Conservation (phyloP, 352 stramenopile genomes). For the Globisporangium viniferum region DNA sequence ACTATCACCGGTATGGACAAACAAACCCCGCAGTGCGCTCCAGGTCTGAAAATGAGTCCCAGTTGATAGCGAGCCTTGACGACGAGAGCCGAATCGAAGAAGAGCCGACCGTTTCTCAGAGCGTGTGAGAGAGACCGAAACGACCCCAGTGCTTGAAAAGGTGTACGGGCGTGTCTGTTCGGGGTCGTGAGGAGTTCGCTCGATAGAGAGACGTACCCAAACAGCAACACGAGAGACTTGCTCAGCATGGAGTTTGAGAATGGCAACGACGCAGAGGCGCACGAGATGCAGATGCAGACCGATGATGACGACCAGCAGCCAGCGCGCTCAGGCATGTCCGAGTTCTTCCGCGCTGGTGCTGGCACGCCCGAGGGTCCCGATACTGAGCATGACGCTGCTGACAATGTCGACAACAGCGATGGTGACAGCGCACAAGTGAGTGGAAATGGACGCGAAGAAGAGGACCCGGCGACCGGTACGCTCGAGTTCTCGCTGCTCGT, state of each 20-base stretch:
- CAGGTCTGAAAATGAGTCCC: neutral
- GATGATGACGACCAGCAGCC: constrained; percentile 4
- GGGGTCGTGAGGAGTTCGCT: constrained; percentile 20
- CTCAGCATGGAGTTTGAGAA: neutral
- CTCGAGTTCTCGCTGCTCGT: constrained; percentile 60
- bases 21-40: neutral
- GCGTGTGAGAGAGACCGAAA: neutral
- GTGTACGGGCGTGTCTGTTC: neutral
- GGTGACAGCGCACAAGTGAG: neutral
- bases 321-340: constrained; percentile 24
- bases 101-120: neutral
- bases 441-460: constrained; percentile 6
- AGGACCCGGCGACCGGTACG: neutral
- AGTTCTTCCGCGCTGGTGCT: constrained; percentile 25
- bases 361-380: constrained; percentile 6
- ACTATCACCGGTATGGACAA: neutral
- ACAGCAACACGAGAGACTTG: neutral
- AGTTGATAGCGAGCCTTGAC: neutral
- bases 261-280: neutral
- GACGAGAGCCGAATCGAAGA: neutral
- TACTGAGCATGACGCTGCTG: neutral
- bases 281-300: constrained; percentile 15
- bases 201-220: constrained; percentile 22
- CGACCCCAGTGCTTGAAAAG: neutral
- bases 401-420: neutral